phyloP scores from a whole-genome alignment of 1,284 basidiomycete genomes.

The Cryptococcus wingfieldii region DNA sequence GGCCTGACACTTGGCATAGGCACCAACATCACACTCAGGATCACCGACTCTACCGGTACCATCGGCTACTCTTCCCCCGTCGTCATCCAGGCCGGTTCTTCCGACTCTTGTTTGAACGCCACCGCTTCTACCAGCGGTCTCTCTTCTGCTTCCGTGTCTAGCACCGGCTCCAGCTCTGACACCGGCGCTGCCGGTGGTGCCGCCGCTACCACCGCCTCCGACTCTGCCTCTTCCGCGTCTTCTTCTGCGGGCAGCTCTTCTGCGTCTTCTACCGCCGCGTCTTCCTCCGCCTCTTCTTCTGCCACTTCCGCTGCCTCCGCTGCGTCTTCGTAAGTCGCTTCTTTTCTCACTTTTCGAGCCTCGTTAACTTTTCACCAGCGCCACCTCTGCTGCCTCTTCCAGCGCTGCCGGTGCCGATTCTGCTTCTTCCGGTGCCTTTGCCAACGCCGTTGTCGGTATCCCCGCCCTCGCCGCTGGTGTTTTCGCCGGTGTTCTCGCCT shows the following conservation, averaged over 20 bases:
- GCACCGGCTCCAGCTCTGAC: constrained; percentile 10
- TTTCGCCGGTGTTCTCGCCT: constrained; percentile 31
- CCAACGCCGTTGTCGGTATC: constrained; percentile 23
- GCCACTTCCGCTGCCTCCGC: background rate
- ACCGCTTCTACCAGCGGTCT: constrained; percentile 24
- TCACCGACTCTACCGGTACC: constrained; percentile 36
- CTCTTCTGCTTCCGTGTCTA: constrained; percentile 16
- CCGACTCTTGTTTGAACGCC: constrained; percentile 28
- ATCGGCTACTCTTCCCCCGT: constrained; percentile 32
- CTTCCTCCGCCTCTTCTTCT: background rate
- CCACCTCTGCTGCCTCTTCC: constrained; percentile 14
- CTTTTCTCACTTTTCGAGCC: background rate
- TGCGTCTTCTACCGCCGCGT: background rate
- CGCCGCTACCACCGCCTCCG: constrained; percentile 1
- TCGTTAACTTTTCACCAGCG: background rate
- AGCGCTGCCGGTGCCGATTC: constrained; percentile 10
- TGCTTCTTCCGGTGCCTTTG: constrained; percentile 23
- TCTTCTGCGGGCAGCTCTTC: background rate
- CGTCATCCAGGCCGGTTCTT: constrained; percentile 34
- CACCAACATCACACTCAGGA: constrained; percentile 36
- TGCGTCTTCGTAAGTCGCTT: background rate
- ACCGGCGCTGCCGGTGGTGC: constrained; percentile 9
- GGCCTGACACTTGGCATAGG: constrained; percentile 9
- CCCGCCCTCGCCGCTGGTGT: constrained; percentile 33
- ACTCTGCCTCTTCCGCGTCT: background rate